Evolutionary conservation across 2,329 filamentous ascomycete species (phyloP), one percentile per base, ranked within the genome.

Genomic region (Pseudogymnoascus sp.): DNA sequence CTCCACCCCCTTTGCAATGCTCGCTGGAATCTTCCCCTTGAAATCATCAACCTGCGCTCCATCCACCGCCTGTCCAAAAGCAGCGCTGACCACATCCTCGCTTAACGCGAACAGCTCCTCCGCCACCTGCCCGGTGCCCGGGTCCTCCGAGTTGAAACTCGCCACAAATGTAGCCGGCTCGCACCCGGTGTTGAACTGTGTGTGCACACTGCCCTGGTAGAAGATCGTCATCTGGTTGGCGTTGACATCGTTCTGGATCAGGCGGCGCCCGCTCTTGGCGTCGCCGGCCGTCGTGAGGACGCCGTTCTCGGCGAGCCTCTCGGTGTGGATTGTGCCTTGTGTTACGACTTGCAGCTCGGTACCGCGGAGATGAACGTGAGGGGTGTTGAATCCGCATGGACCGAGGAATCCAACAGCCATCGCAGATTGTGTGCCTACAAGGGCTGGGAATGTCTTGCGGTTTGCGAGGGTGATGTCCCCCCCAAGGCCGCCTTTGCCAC

Each of bases 171-270:
- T 74, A 62, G 78, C 79, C 37, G 77, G 72, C 45, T 77, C 74
- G 71, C 83, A 85, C 66, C 78, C 74, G 1, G 82, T 81, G 74
- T 85, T 86, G 72, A 78, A 83, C 69, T 84, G 80, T 6, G 78
- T 80, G 72, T 86, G 83, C 21, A 84, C 70, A 5, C 78, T 76
- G 25, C 83, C 83, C 70, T 80, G 78, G 67, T 79, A 81, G 73
- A 84, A 84, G 58, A 80, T 77, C 2, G 80, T 81, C 73, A 82
- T 80, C 71, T 80, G 77, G 71, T 77, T 76, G 64, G 74, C 71
- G 9, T 67, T 68, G 40, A 84, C 71, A 38, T 72, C 75, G 66
- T 76, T 77, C 60, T 66, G 67, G 59, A 78, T 74, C 23, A 75
- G 71, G 5, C 79, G 74, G 21, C 74, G 77, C 23, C 70, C 74